Evolutionary conservation across 495 filamentous ascomycete genomes (phyloP), one percentile per base, ranked within the genome.

Genomic region (Parathielavia appendiculata): DNA sequence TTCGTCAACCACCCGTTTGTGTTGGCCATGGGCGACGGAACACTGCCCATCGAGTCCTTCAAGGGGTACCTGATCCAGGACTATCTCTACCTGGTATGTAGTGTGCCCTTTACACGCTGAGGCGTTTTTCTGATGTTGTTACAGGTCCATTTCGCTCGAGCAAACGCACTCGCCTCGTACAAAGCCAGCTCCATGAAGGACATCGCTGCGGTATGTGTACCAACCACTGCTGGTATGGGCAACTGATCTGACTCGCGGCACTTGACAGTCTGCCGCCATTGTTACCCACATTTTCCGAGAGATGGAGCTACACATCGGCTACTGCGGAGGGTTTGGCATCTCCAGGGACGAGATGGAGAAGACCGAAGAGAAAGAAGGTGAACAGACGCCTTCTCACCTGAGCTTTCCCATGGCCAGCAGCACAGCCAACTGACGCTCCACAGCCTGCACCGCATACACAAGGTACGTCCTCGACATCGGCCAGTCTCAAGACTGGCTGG

Each of bases 41-140:
- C 80, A 10, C 76, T 97, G 40, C 84, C 86, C 2, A 53, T 83
- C 2, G 83, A 87, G 46, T 80, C 79, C 5, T 96, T 96, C 74
- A 91, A 91, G 69, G 77, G 86, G 48, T 96, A 96, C 65, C 76
- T 96, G 43, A 79, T 92, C 22, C 91, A 96, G 64, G 91, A 96
- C 68, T 96, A 96, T 69, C 73, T 95, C 34, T 96, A 90, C 63
- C 76, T 96, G 20, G 88, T 95, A 56, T 62, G 74, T 56, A 46
- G 52, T 22, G n/a, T 5, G 3, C 32, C 10, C 10, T 20, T 20
- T 9, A 0, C 35, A 14, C 5, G 13, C 7, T 16, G 14, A 13
- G 48, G 6, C 54, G 13, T 0, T 9, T 4, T 38, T 32, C 39
- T 58, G 19, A 51, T 47, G 0, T 8, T 51, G 34, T 30, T 30